Percentiles rank a stretch among this genome's conserved stretches.
Evolutionary conservation across 1,139 yeast genomes (phyloP).

Genomic region (Yamadazyma oceani): DNA sequence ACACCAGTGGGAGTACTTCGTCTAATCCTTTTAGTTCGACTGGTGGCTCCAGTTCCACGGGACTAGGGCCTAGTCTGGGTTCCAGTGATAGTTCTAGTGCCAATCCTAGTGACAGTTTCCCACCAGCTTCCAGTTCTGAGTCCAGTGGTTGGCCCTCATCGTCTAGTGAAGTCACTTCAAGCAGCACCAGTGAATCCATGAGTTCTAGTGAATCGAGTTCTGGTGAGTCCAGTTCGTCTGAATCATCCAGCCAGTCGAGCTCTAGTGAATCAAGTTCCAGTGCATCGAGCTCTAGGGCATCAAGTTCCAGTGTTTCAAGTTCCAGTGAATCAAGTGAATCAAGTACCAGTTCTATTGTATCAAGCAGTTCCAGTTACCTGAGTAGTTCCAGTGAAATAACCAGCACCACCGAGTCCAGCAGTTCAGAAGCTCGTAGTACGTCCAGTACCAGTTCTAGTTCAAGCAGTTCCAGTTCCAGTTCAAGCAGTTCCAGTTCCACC

Average conservation of each 20-base stretch:
- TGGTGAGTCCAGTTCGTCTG: constrained; percentile 3
- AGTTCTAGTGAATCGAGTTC: constrained; percentile 3
- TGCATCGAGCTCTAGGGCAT: constrained; percentile 1
- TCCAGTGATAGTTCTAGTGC: neutral
- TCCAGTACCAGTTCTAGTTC: constrained; percentile 3
- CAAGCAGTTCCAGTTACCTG: neutral
- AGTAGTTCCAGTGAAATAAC: neutral
- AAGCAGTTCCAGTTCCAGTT: constrained; percentile 4
- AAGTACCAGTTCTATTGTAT: neutral
- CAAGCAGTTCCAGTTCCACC: constrained; percentile 2
- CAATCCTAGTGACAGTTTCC: too few species aligned
- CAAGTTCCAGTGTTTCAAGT: constrained; percentile 4
- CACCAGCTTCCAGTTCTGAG: too few species aligned
- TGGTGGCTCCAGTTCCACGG: too few species aligned
- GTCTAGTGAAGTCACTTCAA: neutral
- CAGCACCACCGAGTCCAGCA: neutral
- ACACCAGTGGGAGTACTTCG: neutral
- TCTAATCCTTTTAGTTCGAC: too few species aligned
- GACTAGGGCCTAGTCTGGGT: constrained; percentile 1
- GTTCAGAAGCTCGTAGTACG: neutral
- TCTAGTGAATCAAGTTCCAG: constrained; percentile 4
- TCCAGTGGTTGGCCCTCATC: too few species aligned
- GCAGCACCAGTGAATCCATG: constrained; percentile 5
- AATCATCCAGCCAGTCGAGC: constrained; percentile 4
- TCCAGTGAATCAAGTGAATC: neutral